A percentile compares a stretch with the other conserved stretches of the same genome.
Evolutionary conservation across 352 stramenopile species (phyloP).

Genomic region (Pythium monospermum): DNA sequence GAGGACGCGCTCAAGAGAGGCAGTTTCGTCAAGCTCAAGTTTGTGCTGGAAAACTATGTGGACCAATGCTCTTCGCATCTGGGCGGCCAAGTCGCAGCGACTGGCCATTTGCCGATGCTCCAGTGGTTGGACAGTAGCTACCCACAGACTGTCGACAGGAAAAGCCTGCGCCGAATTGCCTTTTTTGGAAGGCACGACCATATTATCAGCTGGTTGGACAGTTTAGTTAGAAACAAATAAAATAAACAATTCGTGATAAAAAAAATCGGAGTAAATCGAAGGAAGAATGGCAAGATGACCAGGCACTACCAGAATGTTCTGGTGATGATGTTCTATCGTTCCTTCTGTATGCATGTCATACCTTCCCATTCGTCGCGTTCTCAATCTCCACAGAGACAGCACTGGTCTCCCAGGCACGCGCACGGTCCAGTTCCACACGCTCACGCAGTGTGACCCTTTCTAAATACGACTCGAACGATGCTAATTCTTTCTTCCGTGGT

Average conservation of each 20-base stretch:
- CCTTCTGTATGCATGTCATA: not conserved
- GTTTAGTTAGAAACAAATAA: too few relatives aligned
- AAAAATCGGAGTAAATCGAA: too few relatives aligned
- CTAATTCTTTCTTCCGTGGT: constrained; percentile 32
- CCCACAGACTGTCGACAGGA: too few relatives aligned
- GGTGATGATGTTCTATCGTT: too few relatives aligned
- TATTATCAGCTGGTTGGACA: too few relatives aligned
- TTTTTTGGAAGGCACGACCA: too few relatives aligned
- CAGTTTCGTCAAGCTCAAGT: not conserved
- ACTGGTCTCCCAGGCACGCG: constrained; percentile 20
- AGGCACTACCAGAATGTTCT: too few relatives aligned
- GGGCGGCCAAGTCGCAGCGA: not conserved
- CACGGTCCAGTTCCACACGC: constrained; percentile 35
- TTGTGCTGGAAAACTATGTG: not conserved
- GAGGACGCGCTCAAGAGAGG: not conserved
- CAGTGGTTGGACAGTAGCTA: not conserved
- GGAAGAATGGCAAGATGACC: too few relatives aligned
- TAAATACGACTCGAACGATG: constrained; percentile 39
- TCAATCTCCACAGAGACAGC: constrained; percentile 14
- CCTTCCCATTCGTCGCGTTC: constrained; percentile 5
- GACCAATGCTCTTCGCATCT: not conserved
- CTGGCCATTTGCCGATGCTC: not conserved
- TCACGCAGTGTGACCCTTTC: constrained; percentile 55
- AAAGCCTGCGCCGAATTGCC: too few relatives aligned
- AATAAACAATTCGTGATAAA: too few relatives aligned